phyloP scores from a whole-genome alignment of 1,139 yeast genomes.

The Zygosaccharomyces sapae region DNA sequence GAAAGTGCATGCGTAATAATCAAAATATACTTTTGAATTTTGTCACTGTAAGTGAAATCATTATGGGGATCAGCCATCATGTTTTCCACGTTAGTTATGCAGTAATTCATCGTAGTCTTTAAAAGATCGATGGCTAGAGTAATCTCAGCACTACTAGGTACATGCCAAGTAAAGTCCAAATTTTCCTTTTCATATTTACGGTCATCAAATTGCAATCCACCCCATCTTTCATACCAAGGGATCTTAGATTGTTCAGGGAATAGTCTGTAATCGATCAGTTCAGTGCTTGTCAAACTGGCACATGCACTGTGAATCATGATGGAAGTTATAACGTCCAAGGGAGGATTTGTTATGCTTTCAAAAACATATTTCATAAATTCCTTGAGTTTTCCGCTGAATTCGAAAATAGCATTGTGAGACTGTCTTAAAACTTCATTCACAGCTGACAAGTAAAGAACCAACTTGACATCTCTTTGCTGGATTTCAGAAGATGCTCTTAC shows the following conservation, averaged over 20 bases:
- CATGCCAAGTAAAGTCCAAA: conserved; percentile 67
- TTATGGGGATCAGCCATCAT: conserved; percentile 35
- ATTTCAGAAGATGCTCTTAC: conserved; percentile 66
- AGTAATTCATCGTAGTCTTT: conserved; percentile 45
- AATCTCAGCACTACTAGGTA: conserved; percentile 57
- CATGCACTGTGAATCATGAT: conserved; percentile 64
- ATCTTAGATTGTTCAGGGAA: conserved; percentile 42
- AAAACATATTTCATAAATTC: conserved; percentile 52
- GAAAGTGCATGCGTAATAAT: conserved; percentile 60
- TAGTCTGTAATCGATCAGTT: conserved; percentile 52
- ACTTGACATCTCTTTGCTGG: conserved; percentile 70
- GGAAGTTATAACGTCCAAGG: conserved; percentile 42
- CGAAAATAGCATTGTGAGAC: conserved; percentile 51
- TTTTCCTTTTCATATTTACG: conserved; percentile 44
- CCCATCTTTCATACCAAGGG: conserved; percentile 58
- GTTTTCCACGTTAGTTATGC: conserved; percentile 43
- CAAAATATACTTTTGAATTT: conserved; percentile 51
- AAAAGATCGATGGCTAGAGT: conserved; percentile 60
- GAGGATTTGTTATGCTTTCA: conserved; percentile 67
- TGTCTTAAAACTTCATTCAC: conserved; percentile 70
- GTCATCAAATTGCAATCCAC: conserved; percentile 57
- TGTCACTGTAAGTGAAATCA: conserved; percentile 40
- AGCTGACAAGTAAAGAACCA: conserved; percentile 69
- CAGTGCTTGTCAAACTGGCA: conserved; percentile 58
- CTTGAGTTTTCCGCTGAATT: conserved; percentile 45